Percentiles rank a stretch among this genome's conserved stretches.
phyloP scores from a whole-genome alignment of 2,329 filamentous ascomycete genomes.

The Fusarium neocosmosporiellum region DNA sequence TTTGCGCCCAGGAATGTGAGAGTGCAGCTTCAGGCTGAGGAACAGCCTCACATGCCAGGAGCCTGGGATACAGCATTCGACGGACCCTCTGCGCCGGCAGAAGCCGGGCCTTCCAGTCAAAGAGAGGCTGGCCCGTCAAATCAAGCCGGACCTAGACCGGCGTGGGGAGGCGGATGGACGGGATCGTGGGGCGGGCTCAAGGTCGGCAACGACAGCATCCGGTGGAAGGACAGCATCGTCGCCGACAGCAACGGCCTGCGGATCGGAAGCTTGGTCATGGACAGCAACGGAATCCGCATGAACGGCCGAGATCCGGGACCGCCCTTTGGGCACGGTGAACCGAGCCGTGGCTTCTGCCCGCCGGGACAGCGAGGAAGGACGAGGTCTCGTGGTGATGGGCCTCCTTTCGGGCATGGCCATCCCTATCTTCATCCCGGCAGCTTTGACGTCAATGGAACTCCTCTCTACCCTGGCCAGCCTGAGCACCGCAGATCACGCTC shows the following conservation, averaged over 20 bases:
- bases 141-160: neutral
- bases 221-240: constrained; percentile 56
- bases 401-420: constrained; percentile 5
- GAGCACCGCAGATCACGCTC: constrained; percentile 33
- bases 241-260: constrained; percentile 59
- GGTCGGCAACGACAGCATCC: constrained; percentile 57
- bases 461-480: constrained; percentile 27
- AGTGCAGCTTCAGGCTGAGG: constrained; percentile 49
- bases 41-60: constrained; percentile 41
- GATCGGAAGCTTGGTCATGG: constrained; percentile 57
- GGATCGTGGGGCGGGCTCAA: constrained; percentile 49
- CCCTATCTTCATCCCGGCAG: constrained; percentile 5
- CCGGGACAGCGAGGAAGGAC: neutral
- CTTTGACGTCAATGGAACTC: constrained; percentile 12
- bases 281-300: constrained; percentile 53
- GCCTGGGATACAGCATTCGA: constrained; percentile 41
- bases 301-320: constrained; percentile 4
- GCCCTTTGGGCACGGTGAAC: neutral
- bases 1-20: constrained; percentile 62
- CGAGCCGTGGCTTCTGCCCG: neutral
- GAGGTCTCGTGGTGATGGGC: constrained; percentile 1
- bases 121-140: constrained; percentile 18
- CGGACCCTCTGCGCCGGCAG: constrained; percentile 11
- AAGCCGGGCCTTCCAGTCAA: constrained; percentile 19
- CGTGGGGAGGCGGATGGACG: constrained; percentile 17